Evolutionary conservation across 805 yeast genomes (phyloP).

Genomic region (Metschnikowia orientalis): DNA sequence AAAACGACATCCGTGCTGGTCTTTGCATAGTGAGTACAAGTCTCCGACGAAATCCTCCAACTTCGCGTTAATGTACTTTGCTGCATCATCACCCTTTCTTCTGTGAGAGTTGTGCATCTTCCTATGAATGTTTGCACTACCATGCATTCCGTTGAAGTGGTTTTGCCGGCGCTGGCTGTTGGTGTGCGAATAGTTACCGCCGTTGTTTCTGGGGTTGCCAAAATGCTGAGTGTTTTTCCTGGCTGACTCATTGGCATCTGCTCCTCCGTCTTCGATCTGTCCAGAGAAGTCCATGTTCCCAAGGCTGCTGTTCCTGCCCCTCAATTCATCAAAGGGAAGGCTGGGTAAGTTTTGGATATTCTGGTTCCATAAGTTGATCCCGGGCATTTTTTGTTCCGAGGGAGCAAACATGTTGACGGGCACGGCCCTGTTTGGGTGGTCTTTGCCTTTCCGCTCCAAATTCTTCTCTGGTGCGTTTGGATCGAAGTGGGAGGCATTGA

Average conservation of each 20-base stretch:
- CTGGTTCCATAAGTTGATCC: slow-evolving; percentile 19
- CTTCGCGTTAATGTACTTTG: slow-evolving; percentile 63
- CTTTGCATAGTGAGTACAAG: slow-evolving; percentile 80
- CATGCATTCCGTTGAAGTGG: slow-evolving; percentile 15
- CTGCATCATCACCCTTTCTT: slow-evolving; percentile 60
- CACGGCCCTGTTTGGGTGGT: slow-evolving; percentile 1
- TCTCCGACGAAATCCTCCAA: slow-evolving; percentile 67
- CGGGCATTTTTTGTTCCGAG: slow-evolving; percentile 6
- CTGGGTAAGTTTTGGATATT: slow-evolving; percentile 4
- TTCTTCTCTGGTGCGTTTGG: too few species aligned
- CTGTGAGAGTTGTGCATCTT: slow-evolving; percentile 33
- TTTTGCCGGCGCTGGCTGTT: slow-evolving; percentile 8
- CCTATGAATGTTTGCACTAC: slow-evolving; percentile 40
- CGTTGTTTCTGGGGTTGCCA: slow-evolving; percentile 8
- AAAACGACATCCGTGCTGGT: slow-evolving; percentile 95
- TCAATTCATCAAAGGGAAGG: too few species aligned
- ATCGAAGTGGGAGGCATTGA: too few species aligned
- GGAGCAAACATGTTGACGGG: slow-evolving; percentile 4
- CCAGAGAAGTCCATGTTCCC: too few species aligned
- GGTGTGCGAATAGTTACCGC: slow-evolving; percentile 6
- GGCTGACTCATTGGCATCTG: too few species aligned
- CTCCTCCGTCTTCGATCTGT: too few species aligned
- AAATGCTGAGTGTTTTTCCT: too few species aligned
- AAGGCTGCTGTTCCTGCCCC: too few species aligned
- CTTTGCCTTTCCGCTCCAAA: too few species aligned